These are phyloP conservation scores for Globisporangium apiculatum DNA, from an alignment of 352 stramenopile genomes.

Conservation along the genomic window DNA sequence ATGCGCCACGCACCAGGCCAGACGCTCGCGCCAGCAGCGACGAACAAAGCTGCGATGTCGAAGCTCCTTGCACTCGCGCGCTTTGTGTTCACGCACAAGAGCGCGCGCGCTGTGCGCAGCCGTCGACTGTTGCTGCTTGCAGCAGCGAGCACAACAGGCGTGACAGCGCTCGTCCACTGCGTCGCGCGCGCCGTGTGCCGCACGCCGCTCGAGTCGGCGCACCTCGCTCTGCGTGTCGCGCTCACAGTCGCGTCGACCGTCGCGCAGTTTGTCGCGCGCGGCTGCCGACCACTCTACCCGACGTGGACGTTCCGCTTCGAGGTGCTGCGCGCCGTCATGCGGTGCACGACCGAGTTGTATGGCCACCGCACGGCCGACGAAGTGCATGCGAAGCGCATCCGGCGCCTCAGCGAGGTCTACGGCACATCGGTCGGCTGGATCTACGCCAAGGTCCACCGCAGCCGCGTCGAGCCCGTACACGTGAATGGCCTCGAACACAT, in stretches of 20 bases:
- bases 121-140: too few relatives aligned
- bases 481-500: conserved; percentile 39
- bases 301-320: conserved; percentile 31
- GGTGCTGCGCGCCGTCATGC: conserved; percentile 16
- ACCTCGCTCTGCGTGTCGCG: conserved; percentile 2
- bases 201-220: conserved; percentile 7
- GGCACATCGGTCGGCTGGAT: conserved; percentile 21
- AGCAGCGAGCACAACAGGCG: too few relatives aligned
- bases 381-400: conserved; percentile 15
- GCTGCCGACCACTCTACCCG: conserved; percentile 20
- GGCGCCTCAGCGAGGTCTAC: conserved; percentile 14
- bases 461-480: conserved; percentile 15
- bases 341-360: conserved; percentile 14
- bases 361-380: conserved; percentile 18
- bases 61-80: too few relatives aligned
- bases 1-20: too few relatives aligned
- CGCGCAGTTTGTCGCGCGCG: conserved; percentile 5
- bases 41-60: too few relatives aligned
- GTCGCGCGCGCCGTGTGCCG: conserved; percentile 8
- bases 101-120: too few relatives aligned
- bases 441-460: conserved; percentile 11
- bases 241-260: conserved; percentile 2
- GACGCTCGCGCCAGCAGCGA: too few relatives aligned
- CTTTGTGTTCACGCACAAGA: too few relatives aligned
- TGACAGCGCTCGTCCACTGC: not conserved